These are phyloP conservation scores for Cystofilobasidium bisporidii DNA, from an alignment of 768 basidiomycete genomes.

Conservation along the genomic window DNA sequence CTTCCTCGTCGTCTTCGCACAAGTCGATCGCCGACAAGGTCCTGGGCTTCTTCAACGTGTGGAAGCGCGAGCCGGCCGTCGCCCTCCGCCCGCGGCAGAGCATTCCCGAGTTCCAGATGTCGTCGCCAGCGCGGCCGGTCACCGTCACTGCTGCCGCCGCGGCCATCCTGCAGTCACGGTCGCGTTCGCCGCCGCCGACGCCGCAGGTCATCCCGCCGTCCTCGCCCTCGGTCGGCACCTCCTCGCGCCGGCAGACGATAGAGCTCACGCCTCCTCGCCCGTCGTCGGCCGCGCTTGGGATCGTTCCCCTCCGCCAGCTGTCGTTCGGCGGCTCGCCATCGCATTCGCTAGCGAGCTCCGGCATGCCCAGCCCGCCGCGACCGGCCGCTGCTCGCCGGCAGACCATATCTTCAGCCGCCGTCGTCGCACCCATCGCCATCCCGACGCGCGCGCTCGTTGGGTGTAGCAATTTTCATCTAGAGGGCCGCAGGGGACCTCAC, in stretches of 20 bases:
- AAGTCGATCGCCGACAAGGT: not conserved
- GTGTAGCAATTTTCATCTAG: no score
- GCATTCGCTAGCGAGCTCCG: no score
- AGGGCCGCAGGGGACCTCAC: no score
- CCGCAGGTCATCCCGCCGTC: conserved; percentile 1
- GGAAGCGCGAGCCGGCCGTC: not conserved
- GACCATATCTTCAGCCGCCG: no score
- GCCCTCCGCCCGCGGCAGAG: not conserved
- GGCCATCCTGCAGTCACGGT: no score
- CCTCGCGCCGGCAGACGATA: not conserved
- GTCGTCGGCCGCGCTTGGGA: not conserved
- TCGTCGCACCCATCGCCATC: no score
- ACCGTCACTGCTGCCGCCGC: no score
- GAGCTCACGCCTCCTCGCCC: not conserved
- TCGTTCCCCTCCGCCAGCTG: not conserved
- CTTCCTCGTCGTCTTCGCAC: not conserved
- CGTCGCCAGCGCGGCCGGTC: not conserved
- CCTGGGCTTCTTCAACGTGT: not conserved
- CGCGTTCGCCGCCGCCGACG: not conserved
- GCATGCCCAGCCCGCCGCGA: no score
- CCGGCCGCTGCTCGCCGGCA: no score
- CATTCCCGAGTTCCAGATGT: not conserved
- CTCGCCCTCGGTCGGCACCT: not conserved
- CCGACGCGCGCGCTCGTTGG: no score
- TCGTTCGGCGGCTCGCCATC: no score